Evolutionary conservation across 2,329 filamentous ascomycete genomes (phyloP).

Genomic region (Aureobasidium zeae): DNA sequence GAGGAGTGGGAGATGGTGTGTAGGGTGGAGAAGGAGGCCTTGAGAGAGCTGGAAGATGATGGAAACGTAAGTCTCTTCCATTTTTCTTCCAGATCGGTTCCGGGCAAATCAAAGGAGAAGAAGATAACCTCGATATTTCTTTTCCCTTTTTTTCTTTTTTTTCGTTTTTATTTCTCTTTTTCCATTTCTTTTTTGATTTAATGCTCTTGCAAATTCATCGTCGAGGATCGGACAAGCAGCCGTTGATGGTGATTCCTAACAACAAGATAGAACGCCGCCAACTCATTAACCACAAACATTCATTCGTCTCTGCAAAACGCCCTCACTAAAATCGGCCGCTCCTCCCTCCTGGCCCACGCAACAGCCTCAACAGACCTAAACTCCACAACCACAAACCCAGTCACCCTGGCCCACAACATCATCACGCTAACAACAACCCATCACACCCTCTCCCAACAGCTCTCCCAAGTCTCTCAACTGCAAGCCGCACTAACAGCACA

Average conservation of each 20-base stretch:
- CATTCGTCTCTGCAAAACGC: constrained; percentile 10
- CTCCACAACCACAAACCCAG: not conserved
- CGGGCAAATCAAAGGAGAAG: no score
- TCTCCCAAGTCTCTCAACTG: constrained; percentile 22
- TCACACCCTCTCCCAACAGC: constrained; percentile 25
- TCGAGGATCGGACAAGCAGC: no score
- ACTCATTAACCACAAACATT: not conserved
- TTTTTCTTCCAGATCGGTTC: not conserved
- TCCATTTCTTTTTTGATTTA: no score
- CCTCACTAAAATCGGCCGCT: constrained; percentile 21
- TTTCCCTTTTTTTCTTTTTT: no score
- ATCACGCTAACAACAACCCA: constrained; percentile 17
- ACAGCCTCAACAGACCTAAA: constrained; percentile 31
- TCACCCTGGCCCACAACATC: constrained; percentile 11
- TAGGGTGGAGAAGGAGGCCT: constrained; percentile 49
- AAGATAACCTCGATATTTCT: not conserved
- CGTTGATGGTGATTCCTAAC: no score
- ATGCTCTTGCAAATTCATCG: no score
- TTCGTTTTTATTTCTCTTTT: not conserved
- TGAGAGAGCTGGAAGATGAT: constrained; percentile 41
- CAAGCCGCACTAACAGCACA: no score
- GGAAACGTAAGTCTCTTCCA: not conserved
- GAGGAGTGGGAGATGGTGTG: constrained; percentile 55
- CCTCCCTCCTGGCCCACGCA: constrained; percentile 30
- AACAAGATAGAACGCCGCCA: not conserved